These are phyloP conservation scores for Yamadazyma atlantica DNA, from an alignment of 1,139 yeast species.

Conservation along the genomic window DNA sequence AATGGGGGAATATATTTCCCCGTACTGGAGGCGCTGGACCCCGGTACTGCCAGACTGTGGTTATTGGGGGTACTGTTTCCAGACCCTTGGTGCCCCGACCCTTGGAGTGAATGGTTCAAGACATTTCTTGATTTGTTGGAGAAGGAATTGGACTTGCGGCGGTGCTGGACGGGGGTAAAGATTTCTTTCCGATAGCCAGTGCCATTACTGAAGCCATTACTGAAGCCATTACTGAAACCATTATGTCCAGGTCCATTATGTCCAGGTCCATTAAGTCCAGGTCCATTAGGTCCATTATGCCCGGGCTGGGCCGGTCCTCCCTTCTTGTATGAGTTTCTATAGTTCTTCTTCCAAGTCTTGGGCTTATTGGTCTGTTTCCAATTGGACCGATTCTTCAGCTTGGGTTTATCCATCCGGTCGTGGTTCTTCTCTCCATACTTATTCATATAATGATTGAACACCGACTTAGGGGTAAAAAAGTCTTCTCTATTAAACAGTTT, in stretches of 20 bases:
- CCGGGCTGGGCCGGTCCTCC: no score
- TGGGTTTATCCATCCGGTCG: slow-evolving; percentile 13
- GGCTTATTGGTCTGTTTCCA: slow-evolving; percentile 35
- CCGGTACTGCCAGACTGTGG: no score
- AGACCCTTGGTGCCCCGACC: no score
- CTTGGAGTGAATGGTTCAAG: no score
- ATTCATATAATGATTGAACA: slow-evolving; percentile 68
- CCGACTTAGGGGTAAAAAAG: slow-evolving; percentile 76
- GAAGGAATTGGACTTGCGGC: slow-evolving; percentile 31
- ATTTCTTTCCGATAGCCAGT: no score
- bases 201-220: no score
- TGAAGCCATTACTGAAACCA: slow-evolving; percentile 10
- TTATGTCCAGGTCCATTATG: no score
- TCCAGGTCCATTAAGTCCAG: no score
- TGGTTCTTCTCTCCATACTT: slow-evolving; percentile 49
- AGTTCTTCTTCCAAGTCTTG: slow-evolving; percentile 19
- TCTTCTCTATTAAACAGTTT: slow-evolving; percentile 61
- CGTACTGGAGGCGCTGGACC: slow-evolving; percentile 18
- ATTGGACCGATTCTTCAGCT: slow-evolving; percentile 18
- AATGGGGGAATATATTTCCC: slow-evolving; percentile 49
- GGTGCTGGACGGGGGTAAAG: slow-evolving; percentile 14
- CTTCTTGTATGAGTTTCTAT: slow-evolving; percentile 12
- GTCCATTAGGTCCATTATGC: no score
- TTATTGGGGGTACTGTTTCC: no score
- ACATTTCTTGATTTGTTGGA: slow-evolving; percentile 25